A percentile compares a stretch with the other conserved stretches of the same genome.
phyloP scores from a whole-genome alignment of 176 grass and related monocot genomes.

The bread wheat (Triticum aestivum) region DNA sequence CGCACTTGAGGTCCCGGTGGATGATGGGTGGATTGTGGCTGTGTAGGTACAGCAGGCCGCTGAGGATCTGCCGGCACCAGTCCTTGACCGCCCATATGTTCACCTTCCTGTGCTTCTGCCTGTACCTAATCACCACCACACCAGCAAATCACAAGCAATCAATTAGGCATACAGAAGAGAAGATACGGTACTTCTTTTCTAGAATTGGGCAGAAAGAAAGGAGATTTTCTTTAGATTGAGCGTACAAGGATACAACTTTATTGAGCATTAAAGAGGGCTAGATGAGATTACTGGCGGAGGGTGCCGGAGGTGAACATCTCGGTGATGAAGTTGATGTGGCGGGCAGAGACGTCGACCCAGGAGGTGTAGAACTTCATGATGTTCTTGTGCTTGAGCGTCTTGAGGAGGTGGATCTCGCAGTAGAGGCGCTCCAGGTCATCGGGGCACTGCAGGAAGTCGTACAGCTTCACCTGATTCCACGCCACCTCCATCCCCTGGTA shows the following conservation, averaged over 20 bases:
- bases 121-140: slow-evolving; percentile 55
- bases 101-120: slow-evolving; percentile 67
- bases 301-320: slow-evolving; percentile 99
- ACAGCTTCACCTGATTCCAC: slow-evolving; percentile 97
- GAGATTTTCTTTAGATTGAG: slow-evolving; percentile 3
- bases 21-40: slow-evolving; percentile 93
- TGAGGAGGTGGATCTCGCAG: slow-evolving; percentile 98
- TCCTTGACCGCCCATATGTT: slow-evolving; percentile 93
- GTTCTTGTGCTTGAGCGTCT: slow-evolving; percentile 92
- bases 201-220: not conserved
- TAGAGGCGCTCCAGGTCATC: slow-evolving; percentile 90
- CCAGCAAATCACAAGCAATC: not conserved
- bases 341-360: slow-evolving; percentile 77
- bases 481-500: slow-evolving; percentile 96
- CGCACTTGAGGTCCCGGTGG: slow-evolving; percentile 96
- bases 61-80: slow-evolving; percentile 93
- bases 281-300: slow-evolving; percentile 65
- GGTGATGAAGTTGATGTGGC: slow-evolving; percentile 99
- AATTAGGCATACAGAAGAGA: not conserved
- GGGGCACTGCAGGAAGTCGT: slow-evolving; percentile 81
- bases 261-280: not conserved
- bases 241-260: slow-evolving; percentile 16
- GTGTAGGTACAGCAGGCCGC: slow-evolving; percentile 81
- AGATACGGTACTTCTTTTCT: not conserved
- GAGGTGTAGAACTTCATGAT: slow-evolving; percentile 97